Base-by-base conservation (phyloP, 163 green algal genomes). In the Chlamydomonas reinhardtii region DNA sequence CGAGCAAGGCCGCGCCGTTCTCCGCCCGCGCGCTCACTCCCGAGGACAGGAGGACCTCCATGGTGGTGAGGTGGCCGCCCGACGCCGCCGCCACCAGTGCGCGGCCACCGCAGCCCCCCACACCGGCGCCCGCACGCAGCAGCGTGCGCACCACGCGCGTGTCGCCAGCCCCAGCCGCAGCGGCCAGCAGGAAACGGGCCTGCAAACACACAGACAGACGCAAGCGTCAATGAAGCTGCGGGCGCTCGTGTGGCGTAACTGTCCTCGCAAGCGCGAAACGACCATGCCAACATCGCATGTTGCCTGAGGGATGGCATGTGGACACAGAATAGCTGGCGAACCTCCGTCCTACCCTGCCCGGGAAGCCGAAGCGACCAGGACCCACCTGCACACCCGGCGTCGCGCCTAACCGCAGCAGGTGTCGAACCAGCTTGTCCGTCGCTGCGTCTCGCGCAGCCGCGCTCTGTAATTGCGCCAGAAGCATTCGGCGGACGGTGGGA, bases 141-240 rank as follows among this genome's bases (percentile, higher is more conserved):
- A 86, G 69, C 27, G 70, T 79, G n/a, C 80, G 80, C 1, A 86
- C 25, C 4, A 79, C 70, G 43, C n/a, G 35, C 16, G 56, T 73
- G 56, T 86, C 70, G 27, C 80, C 80, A 0, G 56, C 35, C 29
- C 56, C 70, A 6, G 80, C 69, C 2, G 80, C 80, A 29, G 80
- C 70, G 8, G 80, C n/a, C 1, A 86, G 69, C 25, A 86, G 69
- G 56, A 86, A 86, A 35, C 80, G 80, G 15, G 73, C 69, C 80
- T 86, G 37, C 15, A 27, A 39, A 11, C 11, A 52, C 32, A 29
- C 5, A 29, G n/a, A 37, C 27, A 14, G 25, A 3, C 12, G 27
- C 62, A 70, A 32, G 3, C 19, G 62, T 31, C 19, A 25, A 5
- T 3, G 3, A 70, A 32, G 3, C 25, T 19, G 62, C 25, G 9